Conservation (phyloP, 108 stramenopile genomes). For the Epipyxis sp. region DNA sequence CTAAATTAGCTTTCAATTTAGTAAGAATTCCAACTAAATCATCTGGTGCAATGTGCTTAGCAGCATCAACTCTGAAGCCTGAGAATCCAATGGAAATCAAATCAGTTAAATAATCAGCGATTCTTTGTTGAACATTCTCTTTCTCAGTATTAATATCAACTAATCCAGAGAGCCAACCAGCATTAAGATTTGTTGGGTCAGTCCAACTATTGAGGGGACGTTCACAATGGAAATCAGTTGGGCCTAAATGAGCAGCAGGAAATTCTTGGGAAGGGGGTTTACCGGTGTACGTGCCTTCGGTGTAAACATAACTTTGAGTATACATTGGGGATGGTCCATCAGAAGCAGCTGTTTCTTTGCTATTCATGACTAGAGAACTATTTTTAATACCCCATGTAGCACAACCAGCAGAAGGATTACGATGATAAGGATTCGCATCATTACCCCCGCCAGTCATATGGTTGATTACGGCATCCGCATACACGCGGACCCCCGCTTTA, state of each 20-base stretch:
- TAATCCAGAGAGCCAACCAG: not conserved
- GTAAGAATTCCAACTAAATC: not conserved
- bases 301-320: not conserved
- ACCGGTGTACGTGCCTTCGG: not conserved
- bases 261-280: not conserved
- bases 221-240: slow-evolving; percentile 9
- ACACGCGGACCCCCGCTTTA: not conserved
- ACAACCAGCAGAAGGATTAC: not conserved
- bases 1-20: not conserved
- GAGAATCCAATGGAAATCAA: not conserved
- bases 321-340: slow-evolving; percentile 9
- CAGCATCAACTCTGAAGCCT: not conserved
- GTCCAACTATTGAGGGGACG: slow-evolving; percentile 5
- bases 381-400: not conserved
- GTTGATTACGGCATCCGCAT: not conserved
- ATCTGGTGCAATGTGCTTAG: not conserved
- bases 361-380: not conserved
- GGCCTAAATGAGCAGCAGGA: not conserved
- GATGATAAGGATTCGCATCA: slow-evolving; percentile 6
- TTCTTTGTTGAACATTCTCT: not conserved
- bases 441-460: slow-evolving; percentile 9
- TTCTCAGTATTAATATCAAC: not conserved
- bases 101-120: not conserved
- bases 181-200: not conserved
- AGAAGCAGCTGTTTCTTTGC: not conserved